phyloP scores from a whole-genome alignment of 148 eudicot species.

The Rhododendron molle region DNA sequence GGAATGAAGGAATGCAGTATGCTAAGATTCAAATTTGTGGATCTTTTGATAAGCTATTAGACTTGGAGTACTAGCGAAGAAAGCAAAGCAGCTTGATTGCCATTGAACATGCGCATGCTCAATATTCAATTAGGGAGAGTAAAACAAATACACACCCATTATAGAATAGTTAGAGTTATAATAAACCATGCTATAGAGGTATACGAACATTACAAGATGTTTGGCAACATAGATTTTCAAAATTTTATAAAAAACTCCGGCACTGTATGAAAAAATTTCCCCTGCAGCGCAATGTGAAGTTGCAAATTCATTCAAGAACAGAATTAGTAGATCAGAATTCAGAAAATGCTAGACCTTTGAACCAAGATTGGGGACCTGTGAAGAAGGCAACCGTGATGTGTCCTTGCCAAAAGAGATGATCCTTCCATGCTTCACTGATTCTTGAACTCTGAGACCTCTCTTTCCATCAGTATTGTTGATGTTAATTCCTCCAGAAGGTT shows the following conservation, averaged over 20 bases:
- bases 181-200: neutral
- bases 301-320: neutral
- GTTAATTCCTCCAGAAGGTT: slow-evolving; percentile 14
- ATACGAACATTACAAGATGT: neutral
- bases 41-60: neutral
- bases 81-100: no score
- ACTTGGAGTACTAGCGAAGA: neutral
- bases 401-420: slow-evolving; percentile 54
- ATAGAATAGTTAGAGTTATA: no score
- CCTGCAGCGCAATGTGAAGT: neutral
- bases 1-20: neutral
- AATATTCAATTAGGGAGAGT: neutral
- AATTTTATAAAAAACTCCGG: neutral
- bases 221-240: neutral
- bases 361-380: slow-evolving; percentile 30
- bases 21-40: neutral
- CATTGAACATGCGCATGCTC: neutral
- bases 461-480: slow-evolving; percentile 26
- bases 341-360: slow-evolving; percentile 27
- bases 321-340: neutral
- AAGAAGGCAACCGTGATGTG: slow-evolving; percentile 44
- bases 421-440: slow-evolving; percentile 44
- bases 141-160: neutral
- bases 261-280: neutral
- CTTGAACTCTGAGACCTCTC: slow-evolving; percentile 24